A percentile compares a stretch with the other conserved stretches of the same genome.
Conservation (phyloP, 1,284 basidiomycete species). For the Neonothopanus nambi region DNA sequence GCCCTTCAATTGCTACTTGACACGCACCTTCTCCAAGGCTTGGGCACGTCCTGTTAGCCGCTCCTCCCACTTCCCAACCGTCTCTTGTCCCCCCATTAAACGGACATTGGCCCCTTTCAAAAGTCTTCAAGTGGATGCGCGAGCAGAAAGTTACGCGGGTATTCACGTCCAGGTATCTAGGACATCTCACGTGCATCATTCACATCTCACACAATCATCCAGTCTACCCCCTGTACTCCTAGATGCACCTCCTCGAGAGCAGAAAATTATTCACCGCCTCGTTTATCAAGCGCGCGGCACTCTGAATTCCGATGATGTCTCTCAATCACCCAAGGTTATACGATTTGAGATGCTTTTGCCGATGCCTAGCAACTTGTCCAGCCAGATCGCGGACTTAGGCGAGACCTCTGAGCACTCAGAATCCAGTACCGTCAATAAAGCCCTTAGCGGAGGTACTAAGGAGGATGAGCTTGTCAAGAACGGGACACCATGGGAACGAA, state of each 20-base stretch:
- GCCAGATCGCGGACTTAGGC: background rate
- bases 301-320: conserved; percentile 3
- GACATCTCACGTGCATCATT: conserved; percentile 9
- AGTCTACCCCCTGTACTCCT: conserved; percentile 51
- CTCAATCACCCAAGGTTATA: conserved; percentile 25
- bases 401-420: background rate
- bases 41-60: conserved; percentile 58
- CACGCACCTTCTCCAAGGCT: conserved; percentile 42
- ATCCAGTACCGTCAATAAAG: background rate
- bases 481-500: conserved; percentile 18
- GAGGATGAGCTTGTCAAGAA: too few species aligned
- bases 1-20: conserved; percentile 1
- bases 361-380: background rate
- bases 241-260: conserved; percentile 34
- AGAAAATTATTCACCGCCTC: conserved; percentile 51
- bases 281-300: conserved; percentile 47
- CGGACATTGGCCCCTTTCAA: conserved; percentile 42
- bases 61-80: conserved; percentile 32
- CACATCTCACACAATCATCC: conserved; percentile 1
- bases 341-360: conserved; percentile 36
- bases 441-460: background rate
- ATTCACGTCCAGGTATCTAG: conserved; percentile 58
- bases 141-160: conserved; percentile 32
- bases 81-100: conserved; percentile 53
- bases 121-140: conserved; percentile 50